These are phyloP conservation scores for Teratosphaeria zuluensis DNA, from an alignment of 2,329 filamentous ascomycete genomes.

Conservation along the genomic window DNA sequence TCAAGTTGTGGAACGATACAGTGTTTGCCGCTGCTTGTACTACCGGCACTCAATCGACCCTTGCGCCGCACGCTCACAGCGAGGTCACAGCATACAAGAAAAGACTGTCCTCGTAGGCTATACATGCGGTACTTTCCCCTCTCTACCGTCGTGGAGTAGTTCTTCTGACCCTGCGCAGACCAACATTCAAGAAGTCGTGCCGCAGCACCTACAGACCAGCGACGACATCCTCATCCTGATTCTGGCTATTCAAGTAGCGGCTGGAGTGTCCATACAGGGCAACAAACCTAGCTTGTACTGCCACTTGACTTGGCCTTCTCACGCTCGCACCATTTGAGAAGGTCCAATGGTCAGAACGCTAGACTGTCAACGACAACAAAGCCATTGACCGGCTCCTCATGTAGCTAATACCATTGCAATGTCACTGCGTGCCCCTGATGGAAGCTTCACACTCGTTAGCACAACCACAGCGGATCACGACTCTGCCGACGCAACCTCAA, in stretches of 20 bases:
- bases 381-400: too few species aligned
- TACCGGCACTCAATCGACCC: conserved; percentile 79
- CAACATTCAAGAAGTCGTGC: conserved; percentile 11
- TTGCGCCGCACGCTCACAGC: conserved; percentile 64
- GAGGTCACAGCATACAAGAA: conserved; percentile 61
- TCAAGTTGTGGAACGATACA: conserved; percentile 75
- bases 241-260: conserved; percentile 14
- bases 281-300: neutral
- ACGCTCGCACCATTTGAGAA: neutral
- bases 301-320: too few species aligned
- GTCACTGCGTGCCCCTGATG: too few species aligned
- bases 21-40: conserved; percentile 79
- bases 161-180: neutral
- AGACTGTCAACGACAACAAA: neutral
- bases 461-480: too few species aligned
- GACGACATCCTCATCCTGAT: conserved; percentile 9
- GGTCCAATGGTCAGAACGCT: neutral
- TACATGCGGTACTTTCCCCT: conserved; percentile 43
- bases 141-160: neutral
- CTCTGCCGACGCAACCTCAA: too few species aligned
- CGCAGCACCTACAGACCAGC: conserved; percentile 1
- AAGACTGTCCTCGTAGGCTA: conserved; percentile 77
- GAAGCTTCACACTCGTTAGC: too few species aligned
- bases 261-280: neutral
- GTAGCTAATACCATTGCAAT: too few species aligned